Evolutionary conservation across 441 rosid genomes (phyloP).

Genomic region (Brassica balearica): DNA sequence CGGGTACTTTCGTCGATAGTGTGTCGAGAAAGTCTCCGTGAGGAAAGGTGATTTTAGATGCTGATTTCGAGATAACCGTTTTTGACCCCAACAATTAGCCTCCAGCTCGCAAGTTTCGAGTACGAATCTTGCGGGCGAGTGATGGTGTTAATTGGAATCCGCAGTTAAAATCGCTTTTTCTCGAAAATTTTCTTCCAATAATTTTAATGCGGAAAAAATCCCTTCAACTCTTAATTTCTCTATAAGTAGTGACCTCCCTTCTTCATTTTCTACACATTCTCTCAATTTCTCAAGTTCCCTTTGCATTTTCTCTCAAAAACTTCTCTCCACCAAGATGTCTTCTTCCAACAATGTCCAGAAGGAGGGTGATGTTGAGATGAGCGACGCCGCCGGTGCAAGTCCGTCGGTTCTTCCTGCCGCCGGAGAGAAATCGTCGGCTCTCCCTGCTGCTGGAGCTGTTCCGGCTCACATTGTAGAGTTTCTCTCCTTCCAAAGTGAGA

Average conservation of each 20-base stretch:
- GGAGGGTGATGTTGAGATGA: background rate
- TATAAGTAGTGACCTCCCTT: background rate
- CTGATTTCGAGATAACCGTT: no score
- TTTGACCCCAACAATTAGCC: background rate
- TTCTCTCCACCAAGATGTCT: background rate
- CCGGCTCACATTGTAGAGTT: background rate
- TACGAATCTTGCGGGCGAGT: background rate
- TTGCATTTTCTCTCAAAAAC: background rate
- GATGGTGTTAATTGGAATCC: background rate
- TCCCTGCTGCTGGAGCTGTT: background rate
- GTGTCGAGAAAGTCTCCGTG: no score
- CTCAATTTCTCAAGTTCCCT: background rate
- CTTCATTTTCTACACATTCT: background rate
- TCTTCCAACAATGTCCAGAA: background rate
- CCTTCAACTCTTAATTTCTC: background rate
- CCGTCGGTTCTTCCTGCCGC: background rate
- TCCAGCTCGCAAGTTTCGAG: background rate
- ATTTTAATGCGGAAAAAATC: background rate
- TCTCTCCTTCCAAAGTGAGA: background rate
- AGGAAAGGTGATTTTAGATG: no score
- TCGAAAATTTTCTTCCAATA: background rate
- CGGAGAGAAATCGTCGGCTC: background rate
- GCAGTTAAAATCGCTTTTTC: background rate
- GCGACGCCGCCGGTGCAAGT: no score
- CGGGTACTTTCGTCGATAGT: no score